These are phyloP conservation scores for Komagataella phaffii DNA, from an alignment of 805 yeast species.

Conservation along the genomic window DNA sequence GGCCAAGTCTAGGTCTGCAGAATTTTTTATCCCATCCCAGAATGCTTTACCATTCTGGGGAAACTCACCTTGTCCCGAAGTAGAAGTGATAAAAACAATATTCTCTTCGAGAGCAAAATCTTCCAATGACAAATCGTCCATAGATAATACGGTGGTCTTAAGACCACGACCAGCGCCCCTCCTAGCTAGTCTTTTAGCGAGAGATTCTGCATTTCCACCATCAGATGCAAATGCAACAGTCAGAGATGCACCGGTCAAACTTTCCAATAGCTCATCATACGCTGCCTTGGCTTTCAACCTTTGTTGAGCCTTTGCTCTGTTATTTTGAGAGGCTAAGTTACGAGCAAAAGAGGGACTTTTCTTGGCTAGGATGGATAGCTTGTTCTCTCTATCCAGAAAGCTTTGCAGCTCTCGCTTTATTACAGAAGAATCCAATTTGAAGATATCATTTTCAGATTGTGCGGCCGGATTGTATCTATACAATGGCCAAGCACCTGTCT, in stretches of 20 bases:
- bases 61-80: slow-evolving; percentile 82
- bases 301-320: slow-evolving; percentile 46
- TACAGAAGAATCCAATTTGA: slow-evolving; percentile 75
- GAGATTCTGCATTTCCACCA: slow-evolving; percentile 75
- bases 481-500: slow-evolving; percentile 93
- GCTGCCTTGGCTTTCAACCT: slow-evolving; percentile 63
- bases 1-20: slow-evolving; percentile 54
- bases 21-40: slow-evolving; percentile 57
- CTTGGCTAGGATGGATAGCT: slow-evolving; percentile 59
- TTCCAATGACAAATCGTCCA: slow-evolving; percentile 63
- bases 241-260: slow-evolving; percentile 84
- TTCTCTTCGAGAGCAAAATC: slow-evolving; percentile 62
- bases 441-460: slow-evolving; percentile 35
- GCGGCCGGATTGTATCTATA: slow-evolving; percentile 69
- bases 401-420: slow-evolving; percentile 63
- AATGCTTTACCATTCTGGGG: slow-evolving; percentile 70
- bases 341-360: slow-evolving; percentile 68
- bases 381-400: slow-evolving; percentile 85
- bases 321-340: slow-evolving; percentile 54
- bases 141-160: slow-evolving; percentile 47
- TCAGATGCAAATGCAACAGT: slow-evolving; percentile 83
- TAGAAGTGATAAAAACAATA: slow-evolving; percentile 56
- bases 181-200: slow-evolving; percentile 67
- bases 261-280: slow-evolving; percentile 63
- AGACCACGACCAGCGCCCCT: slow-evolving; percentile 75